phyloP scores from a whole-genome alignment of 2,329 filamentous ascomycete genomes.

The Colletotrichum viniferum region DNA sequence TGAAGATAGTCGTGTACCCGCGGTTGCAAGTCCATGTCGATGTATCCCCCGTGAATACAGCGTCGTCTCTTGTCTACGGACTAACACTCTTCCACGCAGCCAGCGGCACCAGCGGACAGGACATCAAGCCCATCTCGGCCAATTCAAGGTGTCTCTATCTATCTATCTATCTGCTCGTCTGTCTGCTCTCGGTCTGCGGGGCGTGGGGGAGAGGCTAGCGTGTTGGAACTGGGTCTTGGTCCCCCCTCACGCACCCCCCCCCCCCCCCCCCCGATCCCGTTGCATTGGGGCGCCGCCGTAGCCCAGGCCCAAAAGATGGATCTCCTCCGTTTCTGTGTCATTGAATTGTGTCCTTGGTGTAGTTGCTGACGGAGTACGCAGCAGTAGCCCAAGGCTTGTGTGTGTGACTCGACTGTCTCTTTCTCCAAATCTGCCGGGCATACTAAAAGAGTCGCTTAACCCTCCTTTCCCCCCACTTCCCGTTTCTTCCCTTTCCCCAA shows the following conservation, averaged over 20 bases:
- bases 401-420: constrained; percentile 3
- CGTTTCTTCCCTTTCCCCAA: background rate
- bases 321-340: constrained; percentile 15
- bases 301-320: background rate
- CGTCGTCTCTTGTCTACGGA: background rate
- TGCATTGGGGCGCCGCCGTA: constrained; percentile 9
- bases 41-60: background rate
- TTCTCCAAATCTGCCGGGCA: background rate
- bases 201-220: constrained; percentile 12
- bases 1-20: background rate
- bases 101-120: background rate
- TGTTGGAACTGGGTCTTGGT: background rate
- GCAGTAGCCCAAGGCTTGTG: background rate
- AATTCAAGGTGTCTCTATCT: background rate
- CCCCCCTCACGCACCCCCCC: background rate
- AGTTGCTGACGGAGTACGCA: background rate
- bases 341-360: constrained; percentile 13
- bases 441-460: constrained; percentile 14
- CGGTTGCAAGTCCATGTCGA: background rate
- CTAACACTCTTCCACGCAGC: background rate
- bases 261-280: constrained; percentile 5
- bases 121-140: background rate
- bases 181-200: background rate
- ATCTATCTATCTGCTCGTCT: background rate
- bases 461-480: background rate